Evolutionary conservation across 2,329 filamentous ascomycete genomes (phyloP).

Genomic region (Phialocephala subalpina): DNA sequence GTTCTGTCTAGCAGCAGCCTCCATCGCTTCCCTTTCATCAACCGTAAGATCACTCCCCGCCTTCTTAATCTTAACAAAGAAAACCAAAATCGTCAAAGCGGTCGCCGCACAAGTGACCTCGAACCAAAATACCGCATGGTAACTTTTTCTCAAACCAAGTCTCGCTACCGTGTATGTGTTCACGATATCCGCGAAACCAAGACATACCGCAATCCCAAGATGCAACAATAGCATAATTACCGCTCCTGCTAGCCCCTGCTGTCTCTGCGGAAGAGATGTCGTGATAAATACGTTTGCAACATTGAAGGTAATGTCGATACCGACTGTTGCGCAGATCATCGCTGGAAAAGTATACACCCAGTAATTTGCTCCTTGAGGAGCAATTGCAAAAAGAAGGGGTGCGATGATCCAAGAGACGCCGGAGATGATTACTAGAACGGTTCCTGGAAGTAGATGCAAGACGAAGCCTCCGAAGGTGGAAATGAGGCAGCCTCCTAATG

Average conservation of each 20-base stretch:
- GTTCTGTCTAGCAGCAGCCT: conserved; percentile 17
- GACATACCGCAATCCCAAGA: conserved; percentile 74
- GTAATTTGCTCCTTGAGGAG: conserved; percentile 50
- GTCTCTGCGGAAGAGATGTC: conserved; percentile 69
- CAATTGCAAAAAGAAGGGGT: conserved; percentile 61
- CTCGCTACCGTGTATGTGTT: conserved; percentile 49
- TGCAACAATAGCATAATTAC: conserved; percentile 76
- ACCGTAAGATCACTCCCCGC: conserved; percentile 64
- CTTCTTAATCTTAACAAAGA: conserved; percentile 60
- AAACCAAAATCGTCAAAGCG: conserved; percentile 58
- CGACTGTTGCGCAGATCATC: conserved; percentile 74
- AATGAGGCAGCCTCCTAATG: conserved; percentile 74
- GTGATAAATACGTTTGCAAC: conserved; percentile 82
- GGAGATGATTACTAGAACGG: conserved; percentile 59
- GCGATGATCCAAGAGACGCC: conserved; percentile 59
- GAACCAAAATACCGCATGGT: conserved; percentile 73
- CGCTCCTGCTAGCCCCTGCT: conserved; percentile 76
- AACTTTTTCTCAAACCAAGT: conserved; percentile 58
- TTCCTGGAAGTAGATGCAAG: conserved; percentile 62
- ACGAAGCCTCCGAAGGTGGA: conserved; percentile 63
- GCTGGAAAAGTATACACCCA: conserved; percentile 80
- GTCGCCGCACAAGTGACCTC: conserved; percentile 62
- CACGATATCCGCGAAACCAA: conserved; percentile 75
- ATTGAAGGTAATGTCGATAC: conserved; percentile 79
- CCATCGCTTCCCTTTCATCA: conserved; percentile 56